Conservation (phyloP, 495 filamentous ascomycete species). For the Amphirosellinia nigrospora region DNA sequence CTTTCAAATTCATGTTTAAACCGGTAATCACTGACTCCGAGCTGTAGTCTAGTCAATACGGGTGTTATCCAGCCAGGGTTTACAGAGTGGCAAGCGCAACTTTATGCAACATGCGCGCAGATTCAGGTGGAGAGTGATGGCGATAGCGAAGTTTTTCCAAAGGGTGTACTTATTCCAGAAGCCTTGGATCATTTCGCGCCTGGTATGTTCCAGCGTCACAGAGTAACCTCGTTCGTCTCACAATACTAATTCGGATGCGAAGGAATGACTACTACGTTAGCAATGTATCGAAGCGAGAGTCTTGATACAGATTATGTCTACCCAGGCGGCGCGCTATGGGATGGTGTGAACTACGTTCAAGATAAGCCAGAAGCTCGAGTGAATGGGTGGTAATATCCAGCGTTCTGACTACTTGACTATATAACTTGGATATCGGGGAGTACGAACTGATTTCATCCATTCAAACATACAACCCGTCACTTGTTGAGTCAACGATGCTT, state of each 20-base stretch:
- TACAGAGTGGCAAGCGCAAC: not conserved
- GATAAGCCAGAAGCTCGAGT: too few species aligned
- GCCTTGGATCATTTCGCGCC: not conserved
- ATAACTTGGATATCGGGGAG: too few species aligned
- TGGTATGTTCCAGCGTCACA: not conserved
- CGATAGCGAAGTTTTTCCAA: not conserved
- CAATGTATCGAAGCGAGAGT: not conserved
- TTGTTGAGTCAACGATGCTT: too few species aligned
- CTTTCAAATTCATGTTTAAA: too few species aligned
- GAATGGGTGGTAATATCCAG: too few species aligned
- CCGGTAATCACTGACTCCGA: too few species aligned
- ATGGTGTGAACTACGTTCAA: not conserved
- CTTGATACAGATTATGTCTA: constrained; percentile 17
- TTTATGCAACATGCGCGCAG: constrained; percentile 12
- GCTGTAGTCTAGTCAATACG: not conserved
- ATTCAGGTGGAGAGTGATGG: constrained; percentile 3
- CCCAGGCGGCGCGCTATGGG: constrained; percentile 9
- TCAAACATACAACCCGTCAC: too few species aligned
- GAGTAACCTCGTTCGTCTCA: not conserved
- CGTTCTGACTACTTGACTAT: too few species aligned
- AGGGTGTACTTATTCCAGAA: constrained; percentile 9
- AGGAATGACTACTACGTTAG: constrained; percentile 1
- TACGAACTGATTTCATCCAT: too few species aligned
- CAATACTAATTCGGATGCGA: not conserved
- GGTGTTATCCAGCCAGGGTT: not conserved